These are phyloP conservation scores for Reutealis trisperma DNA, from an alignment of 345 rosid species.

Conservation along the genomic window DNA sequence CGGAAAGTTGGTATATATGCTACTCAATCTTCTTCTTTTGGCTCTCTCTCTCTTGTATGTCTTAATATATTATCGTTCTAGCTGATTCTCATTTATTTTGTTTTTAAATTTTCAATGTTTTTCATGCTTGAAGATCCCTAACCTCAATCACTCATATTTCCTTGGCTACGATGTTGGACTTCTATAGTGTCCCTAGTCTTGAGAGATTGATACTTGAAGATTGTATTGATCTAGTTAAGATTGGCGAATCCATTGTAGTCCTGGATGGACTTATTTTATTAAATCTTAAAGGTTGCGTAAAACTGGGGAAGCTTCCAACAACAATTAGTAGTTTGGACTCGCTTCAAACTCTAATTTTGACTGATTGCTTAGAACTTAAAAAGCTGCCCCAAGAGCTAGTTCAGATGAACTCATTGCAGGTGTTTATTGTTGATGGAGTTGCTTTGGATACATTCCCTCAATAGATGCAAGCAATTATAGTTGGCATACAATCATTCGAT, in stretches of 20 bases:
- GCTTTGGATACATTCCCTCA: background rate
- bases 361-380: too few species aligned
- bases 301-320: conserved; percentile 5
- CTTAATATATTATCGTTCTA: background rate
- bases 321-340: background rate
- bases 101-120: conserved; percentile 21
- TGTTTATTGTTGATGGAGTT: background rate
- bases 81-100: too few species aligned
- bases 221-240: background rate
- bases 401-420: background rate
- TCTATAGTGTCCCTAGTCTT: conserved; percentile 14
- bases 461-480: background rate
- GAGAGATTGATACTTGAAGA: conserved; percentile 31
- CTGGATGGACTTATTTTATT: background rate
- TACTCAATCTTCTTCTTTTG: too few species aligned
- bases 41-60: too few species aligned
- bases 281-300: too few species aligned
- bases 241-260: conserved; percentile 20
- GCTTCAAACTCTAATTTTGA: too few species aligned
- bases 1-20: too few species aligned
- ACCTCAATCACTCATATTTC: conserved; percentile 16
- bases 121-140: conserved; percentile 21
- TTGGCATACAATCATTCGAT: background rate
- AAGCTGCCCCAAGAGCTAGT: too few species aligned
- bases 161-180: conserved; percentile 18